Evolutionary conservation across 345 rosid genomes (phyloP), one percentile per base, ranked within the genome.

Genomic region (Populus pruinosa): DNA sequence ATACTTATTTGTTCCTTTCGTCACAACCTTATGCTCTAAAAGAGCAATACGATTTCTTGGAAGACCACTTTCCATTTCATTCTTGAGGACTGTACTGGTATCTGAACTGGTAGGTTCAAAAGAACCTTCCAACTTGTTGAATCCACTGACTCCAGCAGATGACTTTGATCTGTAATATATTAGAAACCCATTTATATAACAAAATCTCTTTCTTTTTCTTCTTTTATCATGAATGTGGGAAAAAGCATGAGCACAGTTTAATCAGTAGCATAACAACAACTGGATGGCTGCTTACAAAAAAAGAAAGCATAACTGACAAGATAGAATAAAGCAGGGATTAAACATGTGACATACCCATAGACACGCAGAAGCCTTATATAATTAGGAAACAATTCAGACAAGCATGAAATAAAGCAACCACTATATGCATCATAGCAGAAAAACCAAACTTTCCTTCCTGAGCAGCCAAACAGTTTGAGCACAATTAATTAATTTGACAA

Each of bases 1-100:
- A 82, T 88, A 90, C 99, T 88, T 96, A 82, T 81, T 87, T 75
- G 79, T 88, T 83, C 92, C 89, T 88, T 90, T 92, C 71, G 79
- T 75, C 76, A 87, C 66, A 82, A 78, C 80, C 88, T 88, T 88
- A 82, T 89, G 94, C 75, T 89, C 94, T 66, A 76, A 44, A 71
- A 73, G 66, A 80, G 86, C 81, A 61, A 87, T 76, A 21, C 90
- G 87, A 14, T 91, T 97, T 84, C 86, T 87, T 49, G 88, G 85
- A 76, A 89, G 78, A 69, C 78, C 82, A 67, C 82, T 76, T 68
- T 96, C 98, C 82, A 85, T 71, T 67, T 89, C 95, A 84, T 82
- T 91, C 87, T 85, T 90, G 70, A 87, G 78, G 36, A 86, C 63
- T 56, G 83, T 62, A 86, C 85, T 78, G 44, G 88, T 82, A 85